phyloP scores from a whole-genome alignment of 2,329 filamentous ascomycete genomes.

The Penicillium palitans region DNA sequence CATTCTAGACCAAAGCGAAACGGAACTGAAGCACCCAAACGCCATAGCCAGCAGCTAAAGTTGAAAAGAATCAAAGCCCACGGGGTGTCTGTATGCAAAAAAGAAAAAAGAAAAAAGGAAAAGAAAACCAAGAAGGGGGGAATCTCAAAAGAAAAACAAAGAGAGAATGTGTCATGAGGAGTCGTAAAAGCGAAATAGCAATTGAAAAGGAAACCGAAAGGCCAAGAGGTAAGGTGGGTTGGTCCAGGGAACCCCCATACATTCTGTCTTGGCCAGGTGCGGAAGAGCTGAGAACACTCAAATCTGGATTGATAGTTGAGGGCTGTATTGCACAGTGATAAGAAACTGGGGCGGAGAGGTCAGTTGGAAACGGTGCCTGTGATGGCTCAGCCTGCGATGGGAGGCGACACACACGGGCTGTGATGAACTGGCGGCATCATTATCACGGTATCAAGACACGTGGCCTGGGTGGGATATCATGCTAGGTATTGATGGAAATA shows the following conservation, averaged over 20 bases:
- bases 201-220: neutral
- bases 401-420: neutral
- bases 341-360: neutral
- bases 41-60: constrained; percentile 9
- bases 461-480: constrained; percentile 18
- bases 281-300: constrained; percentile 6
- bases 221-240: neutral
- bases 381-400: neutral
- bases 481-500: constrained; percentile 49
- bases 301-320: constrained; percentile 13
- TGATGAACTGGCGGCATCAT: neutral
- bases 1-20: constrained; percentile 23
- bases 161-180: constrained; percentile 14
- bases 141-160: constrained; percentile 17
- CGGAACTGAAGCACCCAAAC: constrained; percentile 12
- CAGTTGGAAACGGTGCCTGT: constrained; percentile 4
- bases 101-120: neutral
- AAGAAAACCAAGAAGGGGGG: constrained; percentile 11
- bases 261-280: neutral
- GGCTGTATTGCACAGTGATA: constrained; percentile 3
- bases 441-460: neutral
- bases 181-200: constrained; percentile 7
- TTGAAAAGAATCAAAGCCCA: constrained; percentile 9
- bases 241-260: neutral
- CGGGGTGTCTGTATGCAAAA: constrained; percentile 4